Conservation (phyloP, 2,329 filamentous ascomycete species). For the Pezicula neosporulosa region DNA sequence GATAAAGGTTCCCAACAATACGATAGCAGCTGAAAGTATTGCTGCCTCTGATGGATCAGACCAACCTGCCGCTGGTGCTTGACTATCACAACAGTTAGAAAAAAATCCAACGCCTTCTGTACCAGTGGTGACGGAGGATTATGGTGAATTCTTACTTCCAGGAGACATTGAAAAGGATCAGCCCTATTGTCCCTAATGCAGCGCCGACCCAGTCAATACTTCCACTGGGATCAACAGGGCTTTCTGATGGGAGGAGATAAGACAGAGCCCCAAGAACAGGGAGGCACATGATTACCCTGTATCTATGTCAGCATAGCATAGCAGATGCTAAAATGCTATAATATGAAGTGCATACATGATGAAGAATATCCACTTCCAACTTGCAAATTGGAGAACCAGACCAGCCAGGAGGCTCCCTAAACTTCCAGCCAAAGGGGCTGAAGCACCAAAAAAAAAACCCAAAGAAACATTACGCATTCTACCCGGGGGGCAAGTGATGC, state of each 20-base stretch:
- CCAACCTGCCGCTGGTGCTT: conserved; percentile 20
- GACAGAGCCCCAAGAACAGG: neutral
- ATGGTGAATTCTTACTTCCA: conserved; percentile 39
- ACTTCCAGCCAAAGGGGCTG: conserved; percentile 40
- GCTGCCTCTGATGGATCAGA: conserved; percentile 10
- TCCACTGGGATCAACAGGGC: conserved; percentile 27
- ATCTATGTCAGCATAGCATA: neutral
- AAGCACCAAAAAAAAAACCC: conserved; percentile 43
- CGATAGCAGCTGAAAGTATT: conserved; percentile 11
- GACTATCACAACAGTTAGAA: conserved; percentile 6
- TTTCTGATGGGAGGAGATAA: conserved; percentile 5
- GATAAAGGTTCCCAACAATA: conserved; percentile 9
- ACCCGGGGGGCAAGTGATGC: conserved; percentile 43
- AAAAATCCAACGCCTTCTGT: neutral
- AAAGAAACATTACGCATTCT: conserved; percentile 38
- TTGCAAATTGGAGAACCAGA: conserved; percentile 28
- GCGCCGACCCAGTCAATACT: conserved; percentile 38
- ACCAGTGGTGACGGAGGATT: too few relatives aligned
- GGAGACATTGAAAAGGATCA: conserved; percentile 47
- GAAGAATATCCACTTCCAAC: conserved; percentile 34
- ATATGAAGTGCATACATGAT: conserved; percentile 2
- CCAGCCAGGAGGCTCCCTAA: conserved; percentile 36
- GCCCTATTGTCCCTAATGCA: conserved; percentile 32
- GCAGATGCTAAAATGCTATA: neutral
- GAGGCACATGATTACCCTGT: conserved; percentile 3